Percentiles rank a stretch among this genome's conserved stretches.
Conservation (phyloP, 768 basidiomycete genomes). For the Mycena amicta region DNA sequence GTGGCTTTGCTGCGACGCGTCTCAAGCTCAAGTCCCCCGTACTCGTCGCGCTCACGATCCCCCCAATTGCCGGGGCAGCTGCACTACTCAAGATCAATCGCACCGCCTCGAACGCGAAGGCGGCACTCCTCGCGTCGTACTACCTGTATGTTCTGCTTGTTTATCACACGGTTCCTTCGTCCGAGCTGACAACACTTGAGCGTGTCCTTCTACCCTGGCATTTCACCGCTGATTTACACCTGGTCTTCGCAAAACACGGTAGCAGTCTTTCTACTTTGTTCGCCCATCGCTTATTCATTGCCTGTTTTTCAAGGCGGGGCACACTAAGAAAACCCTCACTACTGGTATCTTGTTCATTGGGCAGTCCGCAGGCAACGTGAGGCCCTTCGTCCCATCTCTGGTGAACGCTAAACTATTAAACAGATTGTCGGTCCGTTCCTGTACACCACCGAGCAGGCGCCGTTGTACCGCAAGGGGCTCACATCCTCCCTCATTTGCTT, state of each 20-base stretch:
- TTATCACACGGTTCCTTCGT: too few relatives aligned
- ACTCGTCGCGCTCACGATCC: constrained; percentile 16
- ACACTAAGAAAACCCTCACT: constrained; percentile 36
- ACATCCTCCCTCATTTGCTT: constrained; percentile 18
- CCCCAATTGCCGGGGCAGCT: constrained; percentile 22
- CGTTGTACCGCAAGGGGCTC: constrained; percentile 17
- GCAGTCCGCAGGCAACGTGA: constrained; percentile 37
- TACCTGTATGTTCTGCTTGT: constrained; percentile 14
- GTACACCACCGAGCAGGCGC: constrained; percentile 22
- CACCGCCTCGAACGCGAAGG: background rate
- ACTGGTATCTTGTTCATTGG: constrained; percentile 40
- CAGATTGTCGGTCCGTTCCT: constrained; percentile 23
- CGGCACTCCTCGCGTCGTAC: constrained; percentile 17
- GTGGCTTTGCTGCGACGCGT: constrained; percentile 8
- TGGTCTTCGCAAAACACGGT: constrained; percentile 30
- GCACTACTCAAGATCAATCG: constrained; percentile 18
- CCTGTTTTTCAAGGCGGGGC: constrained; percentile 21
- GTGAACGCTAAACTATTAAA: background rate
- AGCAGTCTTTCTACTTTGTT: background rate
- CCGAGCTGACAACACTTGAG: background rate
- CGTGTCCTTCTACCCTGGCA: constrained; percentile 23
- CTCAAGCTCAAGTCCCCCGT: constrained; percentile 16
- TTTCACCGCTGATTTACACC: constrained; percentile 22
- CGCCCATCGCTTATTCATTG: background rate
- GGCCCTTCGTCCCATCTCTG: background rate